These are phyloP conservation scores for Arabidopsis hybrid DNA, from an alignment of 441 rosid genomes.

Conservation along the genomic window DNA sequence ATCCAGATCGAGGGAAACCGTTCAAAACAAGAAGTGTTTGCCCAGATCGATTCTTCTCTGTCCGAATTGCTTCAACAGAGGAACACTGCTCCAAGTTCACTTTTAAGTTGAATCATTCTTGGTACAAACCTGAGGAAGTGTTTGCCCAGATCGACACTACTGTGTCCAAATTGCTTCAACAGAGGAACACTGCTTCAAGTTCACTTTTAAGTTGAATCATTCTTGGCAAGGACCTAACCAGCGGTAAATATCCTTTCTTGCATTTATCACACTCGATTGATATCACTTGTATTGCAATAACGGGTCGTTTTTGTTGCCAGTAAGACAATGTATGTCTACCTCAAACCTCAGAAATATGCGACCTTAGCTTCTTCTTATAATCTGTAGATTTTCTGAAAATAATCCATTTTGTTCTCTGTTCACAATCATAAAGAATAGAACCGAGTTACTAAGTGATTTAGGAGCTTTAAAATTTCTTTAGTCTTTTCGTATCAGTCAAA, in stretches of 20 bases:
- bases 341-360: constrained; percentile 12
- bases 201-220: constrained; percentile 54
- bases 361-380: neutral
- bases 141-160: constrained; percentile 56
- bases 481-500: constrained; percentile 29
- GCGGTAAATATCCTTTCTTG: constrained; percentile 30
- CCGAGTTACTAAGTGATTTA: neutral
- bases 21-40: constrained; percentile 69
- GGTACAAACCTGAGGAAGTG: constrained; percentile 12
- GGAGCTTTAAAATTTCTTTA: constrained; percentile 11
- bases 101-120: constrained; percentile 50
- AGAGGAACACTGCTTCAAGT: constrained; percentile 49
- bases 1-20: constrained; percentile 75
- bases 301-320: constrained; percentile 11
- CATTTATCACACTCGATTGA: constrained; percentile 20
- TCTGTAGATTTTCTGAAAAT: constrained; percentile 28
- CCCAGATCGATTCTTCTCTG: constrained; percentile 66
- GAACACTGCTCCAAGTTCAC: constrained; percentile 53
- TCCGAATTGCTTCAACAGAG: constrained; percentile 59
- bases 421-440: neutral
- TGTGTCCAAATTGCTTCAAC: constrained; percentile 57
- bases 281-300: constrained; percentile 18
- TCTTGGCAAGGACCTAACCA: constrained; percentile 26
- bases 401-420: neutral
- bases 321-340: neutral